Evolutionary conservation across 139 green algal genomes (phyloP).

Genomic region (Tetraselmis chui): DNA sequence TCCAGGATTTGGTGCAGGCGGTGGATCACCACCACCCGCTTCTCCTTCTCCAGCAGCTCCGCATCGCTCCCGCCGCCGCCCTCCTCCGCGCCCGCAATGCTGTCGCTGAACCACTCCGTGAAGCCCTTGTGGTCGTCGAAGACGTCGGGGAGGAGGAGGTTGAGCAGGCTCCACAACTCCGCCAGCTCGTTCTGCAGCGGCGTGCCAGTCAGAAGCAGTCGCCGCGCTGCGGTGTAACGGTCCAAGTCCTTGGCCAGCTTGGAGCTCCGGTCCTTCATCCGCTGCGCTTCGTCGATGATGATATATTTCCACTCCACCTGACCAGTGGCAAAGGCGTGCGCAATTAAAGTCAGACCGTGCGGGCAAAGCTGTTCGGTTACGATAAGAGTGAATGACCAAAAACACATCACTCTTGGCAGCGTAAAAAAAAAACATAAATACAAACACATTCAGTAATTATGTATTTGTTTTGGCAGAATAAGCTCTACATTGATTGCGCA

Average conservation of each 20-base stretch:
- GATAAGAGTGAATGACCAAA: no score
- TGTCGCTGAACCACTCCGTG: constrained; percentile 77
- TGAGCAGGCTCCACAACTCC: constrained; percentile 86
- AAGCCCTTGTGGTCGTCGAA: constrained; percentile 93
- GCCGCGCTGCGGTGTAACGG: constrained; percentile 51
- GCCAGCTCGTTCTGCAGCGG: constrained; percentile 89
- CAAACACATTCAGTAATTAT: no score
- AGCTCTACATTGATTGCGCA: no score
- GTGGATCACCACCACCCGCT: constrained; percentile 80
- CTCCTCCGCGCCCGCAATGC: constrained; percentile 24
- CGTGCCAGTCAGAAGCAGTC: constrained; percentile 73
- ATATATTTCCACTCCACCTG: constrained; percentile 91
- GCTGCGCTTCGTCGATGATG: constrained; percentile 97
- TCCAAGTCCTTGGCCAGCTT: constrained; percentile 76
- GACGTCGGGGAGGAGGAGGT: constrained; percentile 76
- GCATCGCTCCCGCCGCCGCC: constrained; percentile 21
- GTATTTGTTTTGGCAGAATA: no score
- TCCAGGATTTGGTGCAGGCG: constrained; percentile 87
- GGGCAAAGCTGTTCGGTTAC: no score
- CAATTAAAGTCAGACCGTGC: no score
- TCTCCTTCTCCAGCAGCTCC: constrained; percentile 78
- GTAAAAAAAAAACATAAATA: no score
- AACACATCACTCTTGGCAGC: no score
- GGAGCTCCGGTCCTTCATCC: constrained; percentile 87
- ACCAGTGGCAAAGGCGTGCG: background rate